These are phyloP conservation scores for Suillus decipiens DNA, from an alignment of 768 basidiomycete genomes.

Conservation along the genomic window DNA sequence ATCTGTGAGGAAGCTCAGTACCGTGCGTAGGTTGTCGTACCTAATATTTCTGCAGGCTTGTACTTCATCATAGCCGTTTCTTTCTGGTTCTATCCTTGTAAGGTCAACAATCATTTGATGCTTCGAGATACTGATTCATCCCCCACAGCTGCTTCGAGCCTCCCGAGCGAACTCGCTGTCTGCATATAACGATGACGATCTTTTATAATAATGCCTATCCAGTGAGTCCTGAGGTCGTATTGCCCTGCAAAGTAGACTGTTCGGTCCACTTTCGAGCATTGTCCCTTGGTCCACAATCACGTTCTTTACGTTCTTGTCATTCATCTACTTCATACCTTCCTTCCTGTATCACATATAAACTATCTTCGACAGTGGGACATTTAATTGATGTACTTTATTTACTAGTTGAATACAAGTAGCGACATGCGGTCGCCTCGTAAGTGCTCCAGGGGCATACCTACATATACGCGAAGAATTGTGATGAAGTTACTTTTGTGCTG, in stretches of 20 bases:
- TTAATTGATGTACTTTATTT: neutral
- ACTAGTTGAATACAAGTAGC: neutral
- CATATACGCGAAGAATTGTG: too few relatives aligned
- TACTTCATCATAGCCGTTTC: constrained; percentile 72
- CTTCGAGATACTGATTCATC: neutral
- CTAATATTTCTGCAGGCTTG: constrained; percentile 44
- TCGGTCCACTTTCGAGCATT: neutral
- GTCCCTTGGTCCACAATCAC: neutral
- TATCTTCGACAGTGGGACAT: neutral
- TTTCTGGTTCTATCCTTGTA: constrained; percentile 63
- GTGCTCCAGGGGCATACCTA: too few relatives aligned
- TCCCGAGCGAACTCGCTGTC: constrained; percentile 21
- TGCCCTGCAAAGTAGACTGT: neutral
- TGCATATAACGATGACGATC: constrained; percentile 11
- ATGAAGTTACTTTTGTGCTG: too few relatives aligned
- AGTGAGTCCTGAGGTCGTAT: neutral
- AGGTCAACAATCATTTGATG: neutral
- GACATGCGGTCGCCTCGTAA: neutral
- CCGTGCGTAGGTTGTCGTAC: neutral
- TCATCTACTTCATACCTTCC: neutral
- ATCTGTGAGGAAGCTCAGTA: constrained; percentile 51
- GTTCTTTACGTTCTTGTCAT: neutral
- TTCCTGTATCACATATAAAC: neutral
- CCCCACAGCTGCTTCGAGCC: constrained; percentile 6
- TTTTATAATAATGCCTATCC: neutral